Conservation (phyloP, 306 rosid species). For the Crataegus laevigata region DNA sequence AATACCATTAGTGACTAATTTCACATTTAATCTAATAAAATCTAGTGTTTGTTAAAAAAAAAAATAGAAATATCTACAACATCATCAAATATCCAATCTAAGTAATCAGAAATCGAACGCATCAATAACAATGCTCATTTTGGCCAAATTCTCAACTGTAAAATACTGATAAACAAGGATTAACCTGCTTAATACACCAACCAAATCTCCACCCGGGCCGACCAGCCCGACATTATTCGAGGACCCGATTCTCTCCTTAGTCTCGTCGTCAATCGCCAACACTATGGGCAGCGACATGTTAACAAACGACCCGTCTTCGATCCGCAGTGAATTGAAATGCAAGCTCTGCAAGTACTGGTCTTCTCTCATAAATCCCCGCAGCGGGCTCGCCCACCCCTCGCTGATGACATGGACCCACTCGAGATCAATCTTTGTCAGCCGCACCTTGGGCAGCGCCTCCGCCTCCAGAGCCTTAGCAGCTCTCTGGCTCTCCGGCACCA, state of each 20-base stretch:
- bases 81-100: too few relatives aligned
- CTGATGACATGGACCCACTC: slow-evolving; percentile 93
- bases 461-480: slow-evolving; percentile 40
- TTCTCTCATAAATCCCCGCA: slow-evolving; percentile 93
- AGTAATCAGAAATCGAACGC: too few relatives aligned
- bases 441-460: slow-evolving; percentile 50
- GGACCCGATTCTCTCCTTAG: slow-evolving; percentile 51
- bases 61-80: too few relatives aligned
- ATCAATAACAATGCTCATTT: too few relatives aligned
- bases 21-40: too few relatives aligned
- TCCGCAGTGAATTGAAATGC: slow-evolving; percentile 78
- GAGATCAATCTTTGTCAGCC: slow-evolving; percentile 58
- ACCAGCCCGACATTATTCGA: slow-evolving; percentile 53
- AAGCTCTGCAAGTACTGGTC: slow-evolving; percentile 77
- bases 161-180: slow-evolving; percentile 1
- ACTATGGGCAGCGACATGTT: slow-evolving; percentile 97
- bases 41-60: too few relatives aligned
- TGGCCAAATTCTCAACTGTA: too few relatives aligned
- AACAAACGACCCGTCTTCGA: slow-evolving; percentile 57
- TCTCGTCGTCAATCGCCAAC: slow-evolving; percentile 71
- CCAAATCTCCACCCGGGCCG: slow-evolving; percentile 62
- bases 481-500: slow-evolving; percentile 53
- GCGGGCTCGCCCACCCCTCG: slow-evolving; percentile 96
- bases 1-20: rapidly evolving
- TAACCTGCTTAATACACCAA: slow-evolving; percentile 73